These are phyloP conservation scores for Elongisporangium prolatum DNA, from an alignment of 352 stramenopile species.

Conservation along the genomic window DNA sequence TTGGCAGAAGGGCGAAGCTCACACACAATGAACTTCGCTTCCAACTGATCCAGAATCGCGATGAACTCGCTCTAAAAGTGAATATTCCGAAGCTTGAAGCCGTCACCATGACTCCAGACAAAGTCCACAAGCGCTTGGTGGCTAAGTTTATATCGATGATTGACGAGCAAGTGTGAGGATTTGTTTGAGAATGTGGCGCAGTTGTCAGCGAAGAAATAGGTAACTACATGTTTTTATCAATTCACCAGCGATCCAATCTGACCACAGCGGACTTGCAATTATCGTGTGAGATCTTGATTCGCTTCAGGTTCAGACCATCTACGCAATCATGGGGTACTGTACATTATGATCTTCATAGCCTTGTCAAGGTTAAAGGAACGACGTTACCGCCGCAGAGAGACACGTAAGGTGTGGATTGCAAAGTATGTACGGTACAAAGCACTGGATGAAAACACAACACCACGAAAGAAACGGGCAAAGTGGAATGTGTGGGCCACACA, in stretches of 20 bases:
- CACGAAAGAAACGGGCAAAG: background rate
- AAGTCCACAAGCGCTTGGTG: background rate
- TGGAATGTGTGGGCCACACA: background rate
- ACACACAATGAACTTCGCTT: background rate
- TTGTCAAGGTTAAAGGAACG: too few species aligned
- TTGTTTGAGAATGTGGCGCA: background rate
- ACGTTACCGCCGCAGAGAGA: too few species aligned
- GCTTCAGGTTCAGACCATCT: background rate
- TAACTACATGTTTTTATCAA: background rate
- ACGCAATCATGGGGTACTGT: background rate
- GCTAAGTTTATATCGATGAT: background rate
- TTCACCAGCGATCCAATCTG: background rate
- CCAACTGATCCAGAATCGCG: background rate
- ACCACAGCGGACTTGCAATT: background rate
- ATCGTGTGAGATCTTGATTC: background rate
- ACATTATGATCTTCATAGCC: too few species aligned
- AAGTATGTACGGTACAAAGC: background rate
- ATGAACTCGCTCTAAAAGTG: background rate
- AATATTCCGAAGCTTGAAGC: background rate
- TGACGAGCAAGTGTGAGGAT: background rate
- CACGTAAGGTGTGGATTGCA: too few species aligned
- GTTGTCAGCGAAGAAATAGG: background rate
- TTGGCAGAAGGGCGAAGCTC: background rate
- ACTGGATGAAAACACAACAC: background rate
- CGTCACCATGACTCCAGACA: background rate